Base-by-base conservation (phyloP, 495 filamentous ascomycete species). In the Cryomyces minteri region DNA sequence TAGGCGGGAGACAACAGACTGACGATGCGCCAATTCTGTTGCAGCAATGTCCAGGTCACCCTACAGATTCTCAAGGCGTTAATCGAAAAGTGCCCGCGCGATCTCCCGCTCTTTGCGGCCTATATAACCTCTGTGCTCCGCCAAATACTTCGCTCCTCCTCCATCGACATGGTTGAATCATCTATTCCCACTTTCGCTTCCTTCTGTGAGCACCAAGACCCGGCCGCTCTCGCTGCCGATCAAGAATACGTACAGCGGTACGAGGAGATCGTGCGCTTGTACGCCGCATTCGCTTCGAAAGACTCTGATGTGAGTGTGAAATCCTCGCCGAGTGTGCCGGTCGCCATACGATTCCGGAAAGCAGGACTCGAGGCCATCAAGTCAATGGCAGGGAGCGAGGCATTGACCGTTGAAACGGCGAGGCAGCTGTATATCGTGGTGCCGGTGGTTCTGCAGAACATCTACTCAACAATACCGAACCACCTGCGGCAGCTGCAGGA, bases 1-100 rank as follows among this genome's bases (percentile, higher is more conserved):
- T 68, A 44, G 43, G 11, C 43, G 18, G 18, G 18, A 12, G 25
- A 25, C 18, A 25, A 25, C 18, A 25, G 18, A 25, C 18, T 25
- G 18, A 25, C 18, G 18, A 25, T 25, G 18, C 18, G 18, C 18
- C 18, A 10, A 38, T 38, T 9, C 34, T 9, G 34, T 14, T 45
- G 48, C 51, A 93, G 85, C 47, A 90, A 93, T 66, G 83, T 94
- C 34, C 84, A 93, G 62, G 84, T 95, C 46, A 92, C 84, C 14
- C 77, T 95, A 33, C 78, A 88, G 54, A 92, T 95, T 45, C 63
- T 93, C 45, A 77, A 76, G 36, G 83, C 87, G 32, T 70, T 95
- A 47, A 86, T 95, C 62, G 85, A 94, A 56, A 94, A 94, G 62
- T 70, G 82, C 14, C 84, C 84, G 32, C 83, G 84, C 58, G 85